Conservation (phyloP, 2,329 filamentous ascomycete species). For the Calcarisporium arbuscula region DNA sequence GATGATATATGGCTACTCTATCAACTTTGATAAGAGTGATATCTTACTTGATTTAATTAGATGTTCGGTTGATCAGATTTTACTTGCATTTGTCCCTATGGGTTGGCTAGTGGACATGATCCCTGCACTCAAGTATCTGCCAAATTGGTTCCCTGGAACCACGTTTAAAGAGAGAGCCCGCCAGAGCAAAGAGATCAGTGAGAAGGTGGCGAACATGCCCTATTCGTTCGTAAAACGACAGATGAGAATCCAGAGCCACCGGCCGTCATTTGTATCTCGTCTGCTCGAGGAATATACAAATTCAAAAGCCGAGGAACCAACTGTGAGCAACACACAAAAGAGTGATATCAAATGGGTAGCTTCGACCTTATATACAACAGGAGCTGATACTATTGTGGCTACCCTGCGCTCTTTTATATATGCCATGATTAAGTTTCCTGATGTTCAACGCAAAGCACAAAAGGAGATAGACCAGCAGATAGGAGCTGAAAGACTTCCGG, state of each 20-base stretch:
- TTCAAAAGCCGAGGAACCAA: too few relatives aligned
- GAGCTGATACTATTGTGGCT: conserved; percentile 6
- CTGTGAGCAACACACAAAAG: too few relatives aligned
- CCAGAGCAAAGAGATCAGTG: conserved; percentile 1
- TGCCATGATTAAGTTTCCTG: conserved; percentile 7
- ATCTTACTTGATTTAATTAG: conserved; percentile 14
- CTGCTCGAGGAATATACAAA: too few relatives aligned
- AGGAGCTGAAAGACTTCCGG: conserved; percentile 12
- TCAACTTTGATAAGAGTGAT: conserved; percentile 16
- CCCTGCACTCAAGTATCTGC: conserved; percentile 14
- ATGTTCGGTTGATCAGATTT: conserved; percentile 15
- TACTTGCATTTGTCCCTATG: conserved; percentile 13
- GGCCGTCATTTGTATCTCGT: background rate
- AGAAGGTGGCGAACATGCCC: background rate
- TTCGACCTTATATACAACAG: conserved; percentile 2
- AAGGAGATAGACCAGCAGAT: conserved; percentile 11
- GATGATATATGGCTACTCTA: conserved; percentile 16
- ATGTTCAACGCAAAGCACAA: conserved; percentile 10
- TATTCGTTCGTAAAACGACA: conserved; percentile 4
- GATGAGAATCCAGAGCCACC: conserved; percentile 1
- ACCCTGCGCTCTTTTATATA: conserved; percentile 2
- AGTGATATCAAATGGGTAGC: conserved; percentile 1
- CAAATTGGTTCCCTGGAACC: too few relatives aligned
- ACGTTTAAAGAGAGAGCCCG: conserved; percentile 14
- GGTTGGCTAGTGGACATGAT: conserved; percentile 18